A percentile compares a stretch with the other conserved stretches of the same genome.
Evolutionary conservation across 192 early-diverging fungal species (phyloP).

Genomic region (Coemansia sp.): DNA sequence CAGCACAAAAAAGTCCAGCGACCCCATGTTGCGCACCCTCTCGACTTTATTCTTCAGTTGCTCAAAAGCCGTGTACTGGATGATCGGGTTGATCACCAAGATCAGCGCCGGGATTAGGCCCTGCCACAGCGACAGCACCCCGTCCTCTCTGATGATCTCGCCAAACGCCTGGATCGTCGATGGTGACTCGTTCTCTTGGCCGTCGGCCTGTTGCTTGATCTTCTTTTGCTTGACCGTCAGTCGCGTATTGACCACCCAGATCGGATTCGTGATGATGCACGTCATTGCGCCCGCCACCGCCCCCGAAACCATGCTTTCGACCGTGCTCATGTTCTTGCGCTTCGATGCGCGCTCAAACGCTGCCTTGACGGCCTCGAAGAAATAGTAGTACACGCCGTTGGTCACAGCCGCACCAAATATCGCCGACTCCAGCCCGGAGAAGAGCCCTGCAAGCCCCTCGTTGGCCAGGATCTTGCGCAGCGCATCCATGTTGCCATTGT

Average conservation of each 20-base stretch:
- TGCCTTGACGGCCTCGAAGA: constrained; percentile 88
- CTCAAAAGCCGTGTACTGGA: constrained; percentile 99
- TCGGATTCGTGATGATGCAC: constrained; percentile 92
- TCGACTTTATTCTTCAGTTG: constrained; percentile 74
- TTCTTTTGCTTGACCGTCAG: constrained; percentile 75
- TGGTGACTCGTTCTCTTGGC: constrained; percentile 30
- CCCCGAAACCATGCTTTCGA: constrained; percentile 92
- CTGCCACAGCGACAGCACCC: constrained; percentile 84
- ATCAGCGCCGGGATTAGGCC: constrained; percentile 95
- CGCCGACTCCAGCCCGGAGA: constrained; percentile 93
- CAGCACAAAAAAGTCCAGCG: constrained; percentile 93
- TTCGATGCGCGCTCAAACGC: constrained; percentile 72
- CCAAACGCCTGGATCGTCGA: constrained; percentile 60
- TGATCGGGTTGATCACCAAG: constrained; percentile 98
- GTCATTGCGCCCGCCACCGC: constrained; percentile 85
- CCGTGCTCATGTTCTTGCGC: constrained; percentile 71
- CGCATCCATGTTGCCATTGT: constrained; percentile 70
- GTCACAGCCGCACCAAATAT: constrained; percentile 97
- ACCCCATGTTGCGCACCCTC: constrained; percentile 67
- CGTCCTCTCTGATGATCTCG: constrained; percentile 88
- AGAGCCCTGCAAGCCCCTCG: constrained; percentile 89
- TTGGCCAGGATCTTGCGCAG: constrained; percentile 85
- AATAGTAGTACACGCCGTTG: constrained; percentile 87
- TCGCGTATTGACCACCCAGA: constrained; percentile 98
- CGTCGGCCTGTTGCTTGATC: constrained; percentile 59